Evolutionary conservation across 495 filamentous ascomycete genomes (phyloP).

Genomic region (Penicillium goetzii): DNA sequence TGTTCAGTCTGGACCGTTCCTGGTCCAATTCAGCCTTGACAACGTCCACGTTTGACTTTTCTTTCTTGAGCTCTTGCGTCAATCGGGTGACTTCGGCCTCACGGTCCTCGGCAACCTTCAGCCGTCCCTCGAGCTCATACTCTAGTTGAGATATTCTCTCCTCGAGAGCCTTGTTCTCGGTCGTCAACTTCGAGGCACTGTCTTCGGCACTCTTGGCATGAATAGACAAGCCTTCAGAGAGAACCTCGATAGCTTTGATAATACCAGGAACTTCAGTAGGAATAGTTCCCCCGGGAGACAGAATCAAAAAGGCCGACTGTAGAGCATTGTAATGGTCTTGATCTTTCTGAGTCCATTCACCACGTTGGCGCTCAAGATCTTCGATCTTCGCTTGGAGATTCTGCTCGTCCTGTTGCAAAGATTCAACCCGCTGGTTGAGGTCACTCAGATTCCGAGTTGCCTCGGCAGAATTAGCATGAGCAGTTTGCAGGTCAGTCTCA

Average conservation of each 20-base stretch:
- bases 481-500: slow-evolving; percentile 68
- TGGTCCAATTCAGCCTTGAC: slow-evolving; percentile 68
- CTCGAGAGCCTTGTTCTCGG: slow-evolving; percentile 54
- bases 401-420: slow-evolving; percentile 17
- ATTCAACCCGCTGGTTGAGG: slow-evolving; percentile 32
- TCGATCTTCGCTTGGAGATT: slow-evolving; percentile 43
- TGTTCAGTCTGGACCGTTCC: slow-evolving; percentile 64
- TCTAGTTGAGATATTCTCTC: slow-evolving; percentile 50
- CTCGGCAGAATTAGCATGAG: slow-evolving; percentile 59
- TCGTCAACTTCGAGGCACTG: slow-evolving; percentile 37
- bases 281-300: slow-evolving; percentile 58
- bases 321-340: slow-evolving; percentile 58
- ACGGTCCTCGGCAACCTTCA: slow-evolving; percentile 50
- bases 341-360: slow-evolving; percentile 54
- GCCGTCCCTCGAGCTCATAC: slow-evolving; percentile 41
- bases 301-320: slow-evolving; percentile 61
- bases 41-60: slow-evolving; percentile 58
- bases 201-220: slow-evolving; percentile 48
- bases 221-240: slow-evolving; percentile 58
- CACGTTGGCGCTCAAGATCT: slow-evolving; percentile 50
- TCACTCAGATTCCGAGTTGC: slow-evolving; percentile 59
- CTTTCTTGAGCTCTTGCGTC: slow-evolving; percentile 52
- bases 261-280: slow-evolving; percentile 63
- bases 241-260: slow-evolving; percentile 64
- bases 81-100: slow-evolving; percentile 44